Base-by-base conservation (phyloP, 805 yeast genomes). In the Wickerhamomyces hampshirensis region DNA sequence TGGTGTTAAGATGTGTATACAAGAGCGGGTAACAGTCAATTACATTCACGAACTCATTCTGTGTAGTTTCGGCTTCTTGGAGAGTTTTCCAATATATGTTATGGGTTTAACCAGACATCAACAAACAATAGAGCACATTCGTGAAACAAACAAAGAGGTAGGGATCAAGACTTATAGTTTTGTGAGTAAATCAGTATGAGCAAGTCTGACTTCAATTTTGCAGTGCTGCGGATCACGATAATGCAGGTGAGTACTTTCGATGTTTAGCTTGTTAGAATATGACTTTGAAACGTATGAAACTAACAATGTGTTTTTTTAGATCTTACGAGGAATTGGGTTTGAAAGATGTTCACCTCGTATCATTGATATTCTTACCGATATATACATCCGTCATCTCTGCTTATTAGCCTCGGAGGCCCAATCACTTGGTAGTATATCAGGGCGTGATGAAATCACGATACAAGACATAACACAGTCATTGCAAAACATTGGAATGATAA, bases 241-340 rank as follows among this genome's bases (percentile, higher is more conserved):
- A 63, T 73, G 32, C 82, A 75, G 54, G 55, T 66, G 39, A 12
- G 58, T 46, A 10, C 10, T 14, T n/a, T n/a, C n/a, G n/a, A n/a
- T n/a, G n/a, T n/a, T n/a, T n/a, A n/a, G n/a, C n/a, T n/a, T n/a
- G n/a, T n/a, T n/a, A n/a, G n/a, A n/a, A n/a, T n/a, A n/a, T n/a
- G n/a, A n/a, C n/a, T n/a, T n/a, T n/a, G n/a, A n/a, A n/a, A n/a
- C n/a, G n/a, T n/a, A n/a, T n/a, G n/a, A n/a, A n/a, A n/a, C n/a
- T n/a, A n/a, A n/a, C n/a, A n/a, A n/a, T n/a, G n/a, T n/a, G n/a
- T n/a, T n/a, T n/a, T n/a, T n/a, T n/a, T 23, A 81, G 60, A 63
- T 81, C 5, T 68, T 91, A 35, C 77, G 86, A 43, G 77, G 93
- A 0, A 74, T 79, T 21, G 98, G 98, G 0, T 86, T 88, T 51